These are phyloP conservation scores for Cronartium quercuum DNA, from an alignment of 1,284 basidiomycete genomes.

Conservation along the genomic window DNA sequence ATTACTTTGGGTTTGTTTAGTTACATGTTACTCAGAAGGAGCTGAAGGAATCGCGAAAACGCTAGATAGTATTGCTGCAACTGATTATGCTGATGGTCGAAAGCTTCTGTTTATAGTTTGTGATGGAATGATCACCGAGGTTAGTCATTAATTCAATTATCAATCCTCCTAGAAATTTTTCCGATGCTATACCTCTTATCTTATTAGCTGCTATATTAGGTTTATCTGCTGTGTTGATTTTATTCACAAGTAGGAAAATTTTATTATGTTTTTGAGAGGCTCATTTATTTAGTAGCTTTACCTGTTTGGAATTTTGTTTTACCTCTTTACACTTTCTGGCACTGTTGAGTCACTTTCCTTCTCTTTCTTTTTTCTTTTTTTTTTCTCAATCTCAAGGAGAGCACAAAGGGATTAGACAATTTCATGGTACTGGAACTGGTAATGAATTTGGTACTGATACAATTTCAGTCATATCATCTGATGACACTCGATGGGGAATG, in stretches of 20 bases:
- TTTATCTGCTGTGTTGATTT: slow-evolving; percentile 82
- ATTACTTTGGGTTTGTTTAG: slow-evolving; percentile 86
- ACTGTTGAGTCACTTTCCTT: slow-evolving; percentile 53
- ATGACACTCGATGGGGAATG: slow-evolving; percentile 71
- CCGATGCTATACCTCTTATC: slow-evolving; percentile 88
- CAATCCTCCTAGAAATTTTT: slow-evolving; percentile 72
- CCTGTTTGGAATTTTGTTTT: slow-evolving; percentile 94
- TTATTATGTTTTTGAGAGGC: slow-evolving; percentile 97
- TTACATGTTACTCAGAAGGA: slow-evolving; percentile 97
- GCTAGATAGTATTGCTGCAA: slow-evolving; percentile 81
- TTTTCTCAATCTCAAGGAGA: too few species aligned
- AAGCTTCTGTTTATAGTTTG: slow-evolving; percentile 93
- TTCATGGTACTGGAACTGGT: slow-evolving; percentile 41
- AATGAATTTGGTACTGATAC: slow-evolving; percentile 54
- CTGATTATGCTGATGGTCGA: slow-evolving; percentile 81
- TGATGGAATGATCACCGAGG: slow-evolving; percentile 96
- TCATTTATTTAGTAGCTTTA: slow-evolving; percentile 83
- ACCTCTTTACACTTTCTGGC: slow-evolving; percentile 95
- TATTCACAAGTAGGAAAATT: slow-evolving; percentile 88
- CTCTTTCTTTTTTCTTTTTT: slow-evolving; percentile 51
- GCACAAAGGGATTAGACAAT: slow-evolving; percentile 42
- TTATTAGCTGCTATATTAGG: slow-evolving; percentile 84
- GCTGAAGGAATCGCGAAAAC: slow-evolving; percentile 85
- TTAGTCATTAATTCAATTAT: slow-evolving; percentile 71
- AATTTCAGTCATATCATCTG: slow-evolving; percentile 67